Evolutionary conservation across 768 basidiomycete genomes (phyloP).

Genomic region (Infundibulicybe gibba): DNA sequence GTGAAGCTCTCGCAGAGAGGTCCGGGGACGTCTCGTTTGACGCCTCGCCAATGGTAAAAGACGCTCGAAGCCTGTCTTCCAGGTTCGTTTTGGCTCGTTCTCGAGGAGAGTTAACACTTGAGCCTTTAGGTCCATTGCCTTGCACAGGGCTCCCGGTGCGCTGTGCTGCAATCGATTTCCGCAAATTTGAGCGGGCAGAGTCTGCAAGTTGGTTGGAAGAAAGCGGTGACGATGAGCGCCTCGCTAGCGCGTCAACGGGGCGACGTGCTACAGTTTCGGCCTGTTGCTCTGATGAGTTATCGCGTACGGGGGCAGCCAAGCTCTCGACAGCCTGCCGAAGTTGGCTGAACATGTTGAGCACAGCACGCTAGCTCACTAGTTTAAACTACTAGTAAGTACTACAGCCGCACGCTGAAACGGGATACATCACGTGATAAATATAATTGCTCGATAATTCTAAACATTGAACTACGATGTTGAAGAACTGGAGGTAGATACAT

Average conservation of each 20-base stretch:
- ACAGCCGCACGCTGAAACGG: neutral
- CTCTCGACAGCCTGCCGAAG: constrained; percentile 72
- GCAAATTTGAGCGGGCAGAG: constrained; percentile 52
- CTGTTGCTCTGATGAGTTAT: constrained; percentile 19
- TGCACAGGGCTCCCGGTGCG: constrained; percentile 38
- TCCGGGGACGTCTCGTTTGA: constrained; percentile 40
- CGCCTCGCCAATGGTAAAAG: constrained; percentile 54
- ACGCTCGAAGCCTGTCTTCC: constrained; percentile 75
- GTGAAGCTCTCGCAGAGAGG: constrained; percentile 36
- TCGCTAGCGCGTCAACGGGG: constrained; percentile 26
- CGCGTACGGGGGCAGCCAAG: constrained; percentile 35
- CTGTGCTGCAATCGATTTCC: constrained; percentile 58
- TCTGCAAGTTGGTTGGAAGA: constrained; percentile 57
- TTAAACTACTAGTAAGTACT: too few relatives aligned
- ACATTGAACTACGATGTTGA: too few relatives aligned
- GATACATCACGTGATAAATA: too few relatives aligned
- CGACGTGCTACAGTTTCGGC: constrained; percentile 24
- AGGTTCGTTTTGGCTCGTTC: constrained; percentile 50
- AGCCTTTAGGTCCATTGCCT: constrained; percentile 14
- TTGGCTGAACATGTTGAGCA: constrained; percentile 69
- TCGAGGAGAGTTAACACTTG: constrained; percentile 10
- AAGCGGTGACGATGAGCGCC: constrained; percentile 20
- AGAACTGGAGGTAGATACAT: too few relatives aligned
- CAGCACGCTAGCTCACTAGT: too few relatives aligned
- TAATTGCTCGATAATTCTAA: too few relatives aligned